Conservation (phyloP, 2,329 filamentous ascomycete species). For the Zasmidium angulare region DNA sequence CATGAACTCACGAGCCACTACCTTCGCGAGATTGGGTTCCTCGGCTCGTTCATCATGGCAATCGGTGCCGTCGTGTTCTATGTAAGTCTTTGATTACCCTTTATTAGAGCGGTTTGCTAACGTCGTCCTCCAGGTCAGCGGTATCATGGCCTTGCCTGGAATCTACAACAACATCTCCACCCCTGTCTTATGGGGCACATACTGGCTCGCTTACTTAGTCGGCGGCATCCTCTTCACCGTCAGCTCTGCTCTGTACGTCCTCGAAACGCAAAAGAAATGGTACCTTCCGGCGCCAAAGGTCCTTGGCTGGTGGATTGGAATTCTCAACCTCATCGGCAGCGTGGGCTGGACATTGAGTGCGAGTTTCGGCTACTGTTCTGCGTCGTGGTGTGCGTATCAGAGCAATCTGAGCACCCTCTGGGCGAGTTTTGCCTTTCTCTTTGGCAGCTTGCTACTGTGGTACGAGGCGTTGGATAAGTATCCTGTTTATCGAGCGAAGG, state of each 20-base stretch:
- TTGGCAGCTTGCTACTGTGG: constrained; percentile 31
- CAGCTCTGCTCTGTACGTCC: constrained; percentile 30
- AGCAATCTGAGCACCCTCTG: constrained; percentile 25
- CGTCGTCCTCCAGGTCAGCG: constrained; percentile 18
- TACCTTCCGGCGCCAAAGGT: constrained; percentile 24
- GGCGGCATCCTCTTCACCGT: constrained; percentile 29
- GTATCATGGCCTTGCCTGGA: constrained; percentile 30
- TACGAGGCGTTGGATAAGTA: constrained; percentile 28
- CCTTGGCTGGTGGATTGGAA: constrained; percentile 32
- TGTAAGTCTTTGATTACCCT: constrained; percentile 1
- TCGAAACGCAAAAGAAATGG: constrained; percentile 34
- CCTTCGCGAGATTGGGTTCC: constrained; percentile 31
- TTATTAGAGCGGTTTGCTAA: too few species aligned
- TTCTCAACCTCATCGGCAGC: constrained; percentile 30
- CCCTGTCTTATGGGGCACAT: constrained; percentile 17
- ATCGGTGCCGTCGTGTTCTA: constrained; percentile 31
- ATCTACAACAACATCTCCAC: constrained; percentile 23
- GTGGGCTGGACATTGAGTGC: constrained; percentile 30
- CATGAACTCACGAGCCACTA: constrained; percentile 28
- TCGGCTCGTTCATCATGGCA: constrained; percentile 28
- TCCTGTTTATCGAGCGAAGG: constrained; percentile 8
- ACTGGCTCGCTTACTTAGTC: constrained; percentile 31
- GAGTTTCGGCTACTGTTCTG: constrained; percentile 28
- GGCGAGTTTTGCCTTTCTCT: constrained; percentile 33
- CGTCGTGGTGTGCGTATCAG: constrained; percentile 30